Base-by-base conservation (phyloP, 192 early-diverging fungal species). In the Entomortierella chlamydospora region DNA sequence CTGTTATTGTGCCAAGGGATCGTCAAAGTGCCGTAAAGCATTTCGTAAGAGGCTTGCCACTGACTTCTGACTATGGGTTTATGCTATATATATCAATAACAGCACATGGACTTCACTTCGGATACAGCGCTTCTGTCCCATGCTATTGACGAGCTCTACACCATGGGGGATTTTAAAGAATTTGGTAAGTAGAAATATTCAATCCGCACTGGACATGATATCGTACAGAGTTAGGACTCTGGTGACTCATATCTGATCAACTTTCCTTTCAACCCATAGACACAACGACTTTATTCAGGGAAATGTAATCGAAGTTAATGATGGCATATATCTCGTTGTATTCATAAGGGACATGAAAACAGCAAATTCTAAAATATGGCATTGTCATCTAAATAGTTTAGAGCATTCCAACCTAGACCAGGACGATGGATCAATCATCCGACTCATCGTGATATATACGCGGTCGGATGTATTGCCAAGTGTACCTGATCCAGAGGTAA, bases 101-200 rank as follows among this genome's bases (percentile, higher is more conserved):
- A 81, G 80, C 80, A 81, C 33, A 73, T 81, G 71, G 80, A 81
- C 22, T 81, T 81, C 39, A 73, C 80, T 22, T 53, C 61, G 5
- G 80, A 81, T 15, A 61, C 30, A 11, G 57, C 57, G 6, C 59
- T 81, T 17, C 18, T 81, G 4, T 67, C 60, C 8, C 65, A 73
- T 60, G 80, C 54, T 6, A 68, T 81, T 22, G 72, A 69, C 25
- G 80, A 73, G 49, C 55, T 81, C 6, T 81, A 73, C 42, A 61
- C 80, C 4, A 81, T 73, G 80, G 80, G 80, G 34, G 58, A 73
- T 20, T 81, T 64, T 29, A 43, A 18, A 3, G 33, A 57, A 11
- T 81, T 73, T 58, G 66, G 80, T 73, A 69, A 43, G 77, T 25
- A 17, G 25, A 42, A 20, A 1, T 6, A 11, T 42, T 17, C n/a